phyloP scores from a whole-genome alignment of 805 yeast genomes.

The Myxozyma lipomycoides region DNA sequence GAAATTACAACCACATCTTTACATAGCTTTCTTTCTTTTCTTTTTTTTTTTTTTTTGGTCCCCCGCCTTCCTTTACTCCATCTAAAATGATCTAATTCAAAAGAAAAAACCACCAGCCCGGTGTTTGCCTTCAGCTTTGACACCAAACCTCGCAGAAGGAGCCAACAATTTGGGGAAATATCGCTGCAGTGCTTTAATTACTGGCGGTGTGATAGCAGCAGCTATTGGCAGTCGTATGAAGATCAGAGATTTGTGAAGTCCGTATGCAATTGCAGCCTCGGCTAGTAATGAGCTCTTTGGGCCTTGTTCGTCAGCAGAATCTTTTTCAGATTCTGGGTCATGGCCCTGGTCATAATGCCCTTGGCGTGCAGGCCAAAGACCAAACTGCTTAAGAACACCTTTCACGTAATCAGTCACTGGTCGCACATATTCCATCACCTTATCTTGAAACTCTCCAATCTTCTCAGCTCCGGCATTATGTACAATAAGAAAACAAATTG shows the following conservation, averaged over 20 bases:
- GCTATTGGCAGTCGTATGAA: conserved; percentile 83
- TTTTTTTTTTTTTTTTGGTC: too few species aligned
- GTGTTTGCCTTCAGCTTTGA: conserved; percentile 17
- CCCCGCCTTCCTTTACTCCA: too few species aligned
- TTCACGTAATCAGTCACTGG: conserved; percentile 9
- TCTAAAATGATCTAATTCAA: too few species aligned
- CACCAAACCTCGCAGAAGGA: conserved; percentile 10
- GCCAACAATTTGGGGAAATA: conserved; percentile 45
- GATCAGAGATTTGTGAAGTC: conserved; percentile 76
- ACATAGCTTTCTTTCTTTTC: too few species aligned
- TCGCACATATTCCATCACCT: conserved; percentile 6
- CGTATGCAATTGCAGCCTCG: conserved; percentile 87
- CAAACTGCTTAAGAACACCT: conserved; percentile 8
- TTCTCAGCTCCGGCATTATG: conserved; percentile 84
- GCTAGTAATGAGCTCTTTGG: conserved; percentile 53
- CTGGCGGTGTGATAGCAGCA: conserved; percentile 83
- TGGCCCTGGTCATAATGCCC: background rate
- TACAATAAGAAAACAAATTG: conserved; percentile 75
- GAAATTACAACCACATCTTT: too few species aligned
- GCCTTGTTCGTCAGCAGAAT: conserved; percentile 30
- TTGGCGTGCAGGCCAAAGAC: conserved; percentile 4
- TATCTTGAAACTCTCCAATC: conserved; percentile 62
- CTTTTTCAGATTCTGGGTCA: background rate
- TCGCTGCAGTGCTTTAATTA: conserved; percentile 80
- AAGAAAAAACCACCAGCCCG: conserved; percentile 19